A percentile compares a stretch with the other conserved stretches of the same genome.
Evolutionary conservation across 441 rosid genomes (phyloP).

Genomic region (Isatis lusitanica): DNA sequence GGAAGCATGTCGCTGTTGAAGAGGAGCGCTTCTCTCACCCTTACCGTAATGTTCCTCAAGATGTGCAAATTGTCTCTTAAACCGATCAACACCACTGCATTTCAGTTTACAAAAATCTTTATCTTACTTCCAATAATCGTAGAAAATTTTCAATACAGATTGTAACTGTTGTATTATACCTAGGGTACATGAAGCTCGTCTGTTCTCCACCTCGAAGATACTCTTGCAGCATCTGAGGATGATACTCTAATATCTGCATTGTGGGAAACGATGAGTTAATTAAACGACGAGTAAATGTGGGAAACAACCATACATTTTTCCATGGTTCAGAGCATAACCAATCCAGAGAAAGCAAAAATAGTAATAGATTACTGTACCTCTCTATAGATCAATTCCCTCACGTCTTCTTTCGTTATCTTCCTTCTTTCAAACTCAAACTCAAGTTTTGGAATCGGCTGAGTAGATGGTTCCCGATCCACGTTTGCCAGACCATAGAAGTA

Average conservation of each 20-base stretch:
- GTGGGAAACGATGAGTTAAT: no score
- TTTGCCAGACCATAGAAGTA: conserved; percentile 81
- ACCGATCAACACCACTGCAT: conserved; percentile 82
- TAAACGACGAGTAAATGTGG: background rate
- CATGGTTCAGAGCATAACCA: conserved; percentile 7
- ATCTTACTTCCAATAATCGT: background rate
- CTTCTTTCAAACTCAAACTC: conserved; percentile 93
- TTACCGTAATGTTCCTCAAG: conserved; percentile 78
- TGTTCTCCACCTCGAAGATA: conserved; percentile 80
- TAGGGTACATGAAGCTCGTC: conserved; percentile 90
- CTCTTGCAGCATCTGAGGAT: conserved; percentile 95
- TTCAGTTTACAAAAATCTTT: background rate
- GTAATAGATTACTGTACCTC: conserved; percentile 54
- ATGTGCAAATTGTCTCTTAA: conserved; percentile 88
- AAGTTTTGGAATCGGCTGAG: conserved; percentile 80
- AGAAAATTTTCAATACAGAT: background rate
- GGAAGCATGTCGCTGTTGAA: conserved; percentile 80
- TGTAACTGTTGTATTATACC: conserved; percentile 43
- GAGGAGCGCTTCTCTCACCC: conserved; percentile 63
- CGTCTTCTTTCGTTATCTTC: conserved; percentile 75
- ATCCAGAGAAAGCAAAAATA: background rate
- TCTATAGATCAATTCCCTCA: conserved; percentile 83
- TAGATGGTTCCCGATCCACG: conserved; percentile 73
- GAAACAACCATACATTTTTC: background rate
- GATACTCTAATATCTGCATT: conserved; percentile 88